These are phyloP conservation scores for Myriosclerotinia curreyana DNA, from an alignment of 2,329 filamentous ascomycete species.

Conservation along the genomic window DNA sequence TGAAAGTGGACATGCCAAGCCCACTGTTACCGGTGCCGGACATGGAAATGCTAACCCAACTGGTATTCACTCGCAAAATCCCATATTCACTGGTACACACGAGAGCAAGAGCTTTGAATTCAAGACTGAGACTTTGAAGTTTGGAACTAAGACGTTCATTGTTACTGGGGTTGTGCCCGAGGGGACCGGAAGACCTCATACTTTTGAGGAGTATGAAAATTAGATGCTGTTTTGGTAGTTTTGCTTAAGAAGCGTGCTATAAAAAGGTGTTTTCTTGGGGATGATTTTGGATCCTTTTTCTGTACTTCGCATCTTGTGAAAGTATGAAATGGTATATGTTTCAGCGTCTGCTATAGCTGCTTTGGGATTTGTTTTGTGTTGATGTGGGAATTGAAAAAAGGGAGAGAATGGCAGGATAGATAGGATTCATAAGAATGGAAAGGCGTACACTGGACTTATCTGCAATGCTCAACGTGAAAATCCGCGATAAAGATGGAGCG, in stretches of 20 bases:
- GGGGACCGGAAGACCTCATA: not conserved
- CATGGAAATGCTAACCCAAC: not conserved
- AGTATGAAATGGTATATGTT: not conserved
- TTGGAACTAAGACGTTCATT: constrained; percentile 1
- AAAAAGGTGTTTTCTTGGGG: not conserved
- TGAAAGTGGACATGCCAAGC: not conserved
- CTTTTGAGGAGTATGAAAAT: not conserved
- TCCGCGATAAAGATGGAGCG: not conserved
- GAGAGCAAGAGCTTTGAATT: constrained; percentile 1
- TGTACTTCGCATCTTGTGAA: not conserved
- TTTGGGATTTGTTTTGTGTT: not conserved
- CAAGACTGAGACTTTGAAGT: not conserved
- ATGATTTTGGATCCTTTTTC: not conserved
- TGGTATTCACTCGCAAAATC: not conserved
- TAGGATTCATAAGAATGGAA: not conserved
- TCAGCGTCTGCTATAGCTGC: not conserved
- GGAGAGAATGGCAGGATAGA: not conserved
- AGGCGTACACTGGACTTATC: not conserved
- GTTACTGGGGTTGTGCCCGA: constrained; percentile 4
- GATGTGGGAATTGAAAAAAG: not conserved
- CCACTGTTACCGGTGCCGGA: not conserved
- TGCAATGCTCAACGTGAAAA: too few relatives aligned
- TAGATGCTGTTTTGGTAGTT: not conserved
- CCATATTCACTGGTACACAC: not conserved
- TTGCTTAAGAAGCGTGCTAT: too few relatives aligned